Evolutionary conservation across 2,329 filamentous ascomycete species (phyloP), one percentile per base, ranked within the genome.

Genomic region (Gremmenia infestans): DNA sequence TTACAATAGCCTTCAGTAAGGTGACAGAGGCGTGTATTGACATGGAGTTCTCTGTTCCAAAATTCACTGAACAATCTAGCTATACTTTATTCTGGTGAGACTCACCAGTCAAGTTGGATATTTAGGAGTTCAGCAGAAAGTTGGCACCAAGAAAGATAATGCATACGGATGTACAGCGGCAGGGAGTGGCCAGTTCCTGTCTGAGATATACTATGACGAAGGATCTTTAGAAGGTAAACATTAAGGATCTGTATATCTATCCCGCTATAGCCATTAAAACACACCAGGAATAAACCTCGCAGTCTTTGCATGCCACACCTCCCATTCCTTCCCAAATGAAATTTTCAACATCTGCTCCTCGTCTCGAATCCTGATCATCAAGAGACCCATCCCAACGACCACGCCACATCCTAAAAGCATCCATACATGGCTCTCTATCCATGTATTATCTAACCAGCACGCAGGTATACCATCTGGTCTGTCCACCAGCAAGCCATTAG

Each of bases 321-420:
- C 74, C 79, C 79, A 82, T 48, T 76, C 68, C 15, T 63, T 57
- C 0, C 77, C 76, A 69, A 82, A 81, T 8, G 68, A 65, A 7
- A 61, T 66, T 48, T 63, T 70, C 54, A 82, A 58, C 78, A 83
- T 80, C 1, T 37, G 53, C 62, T 82, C 80, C 61, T 81, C 78
- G 57, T 80, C 72, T 19, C 53, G 61, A 1, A 79, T 12, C 73
- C 22, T 77, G 61, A 65, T 66, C 2, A 73, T 39, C 12, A 42
- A 4, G 17, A 42, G 9, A 42, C 15, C 8, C 28, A 32, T 9
- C 28, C 9, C 28, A 32, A 32, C 28, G 8, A 32, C 9, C 28
- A 32, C 9, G 28, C 8, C 28, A 32, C 9, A 3, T 32, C 28
- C 28, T 11, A 32, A 2, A 32, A 32, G 4, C 9, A 32, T 81